These are phyloP conservation scores for Fusarium stilboides DNA, from an alignment of 2,329 filamentous ascomycete species.

Conservation along the genomic window DNA sequence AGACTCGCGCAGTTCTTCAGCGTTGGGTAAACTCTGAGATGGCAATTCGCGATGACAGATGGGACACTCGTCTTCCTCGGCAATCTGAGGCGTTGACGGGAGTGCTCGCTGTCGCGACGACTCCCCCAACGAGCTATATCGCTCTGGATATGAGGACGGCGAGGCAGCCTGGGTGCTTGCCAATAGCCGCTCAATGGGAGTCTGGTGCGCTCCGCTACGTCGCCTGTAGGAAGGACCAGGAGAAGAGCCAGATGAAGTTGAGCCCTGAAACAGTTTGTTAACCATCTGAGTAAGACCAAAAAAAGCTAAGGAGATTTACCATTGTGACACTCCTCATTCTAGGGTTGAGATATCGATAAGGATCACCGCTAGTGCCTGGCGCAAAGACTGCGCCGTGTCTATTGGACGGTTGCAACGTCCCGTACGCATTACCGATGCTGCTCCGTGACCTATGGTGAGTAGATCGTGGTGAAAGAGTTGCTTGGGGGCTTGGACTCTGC, in stretches of 20 bases:
- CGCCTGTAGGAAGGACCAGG: slow-evolving; percentile 50
- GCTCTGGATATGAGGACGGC: slow-evolving; percentile 53
- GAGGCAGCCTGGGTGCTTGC: slow-evolving; percentile 55
- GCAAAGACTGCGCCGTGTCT: slow-evolving; percentile 58
- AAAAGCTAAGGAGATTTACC: slow-evolving; percentile 56
- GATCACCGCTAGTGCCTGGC: slow-evolving; percentile 52
- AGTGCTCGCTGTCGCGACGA: slow-evolving; percentile 58
- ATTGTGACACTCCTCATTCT: slow-evolving; percentile 65
- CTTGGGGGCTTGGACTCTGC: slow-evolving; percentile 57
- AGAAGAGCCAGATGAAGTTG: slow-evolving; percentile 42
- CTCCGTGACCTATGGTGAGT: slow-evolving; percentile 64
- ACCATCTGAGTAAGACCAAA: background rate
- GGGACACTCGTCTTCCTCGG: slow-evolving; percentile 85
- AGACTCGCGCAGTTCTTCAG: slow-evolving; percentile 68
- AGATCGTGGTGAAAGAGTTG: slow-evolving; percentile 54
- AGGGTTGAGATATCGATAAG: slow-evolving; percentile 54
- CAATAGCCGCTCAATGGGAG: slow-evolving; percentile 59
- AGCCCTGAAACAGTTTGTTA: slow-evolving; percentile 30
- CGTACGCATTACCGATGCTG: slow-evolving; percentile 56
- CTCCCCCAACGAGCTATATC: slow-evolving; percentile 51
- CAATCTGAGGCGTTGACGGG: slow-evolving; percentile 65
- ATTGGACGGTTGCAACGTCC: slow-evolving; percentile 49
- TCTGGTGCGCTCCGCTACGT: slow-evolving; percentile 53
- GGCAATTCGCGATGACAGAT: slow-evolving; percentile 82
- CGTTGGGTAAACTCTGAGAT: slow-evolving; percentile 67